Conservation (phyloP, 163 green algal genomes). For the Chlamydomonas reinhardtii region DNA sequence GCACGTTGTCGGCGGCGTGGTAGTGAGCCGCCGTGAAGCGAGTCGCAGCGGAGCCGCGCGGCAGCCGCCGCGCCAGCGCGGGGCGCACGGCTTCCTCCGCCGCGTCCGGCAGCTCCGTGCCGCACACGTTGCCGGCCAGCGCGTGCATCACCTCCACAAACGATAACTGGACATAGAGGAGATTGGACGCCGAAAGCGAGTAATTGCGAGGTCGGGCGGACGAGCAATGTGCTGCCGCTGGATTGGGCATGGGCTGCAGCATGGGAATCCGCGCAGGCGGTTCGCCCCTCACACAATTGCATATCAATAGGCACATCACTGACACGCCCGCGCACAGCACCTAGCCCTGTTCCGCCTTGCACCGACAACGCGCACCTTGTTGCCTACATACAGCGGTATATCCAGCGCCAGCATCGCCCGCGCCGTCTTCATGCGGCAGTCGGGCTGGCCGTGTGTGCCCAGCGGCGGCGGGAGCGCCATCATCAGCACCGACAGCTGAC, state of each 20-base stretch:
- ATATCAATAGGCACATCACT: too few species aligned
- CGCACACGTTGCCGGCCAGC: conserved; percentile 68
- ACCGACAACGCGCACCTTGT: conserved; percentile 51
- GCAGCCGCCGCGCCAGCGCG: conserved; percentile 62
- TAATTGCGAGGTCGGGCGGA: too few species aligned
- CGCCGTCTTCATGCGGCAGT: not conserved
- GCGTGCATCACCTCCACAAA: conserved; percentile 81
- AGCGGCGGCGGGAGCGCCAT: conserved; percentile 63
- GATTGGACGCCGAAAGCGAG: too few species aligned
- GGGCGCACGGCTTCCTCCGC: conserved; percentile 43
- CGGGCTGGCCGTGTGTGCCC: conserved; percentile 58
- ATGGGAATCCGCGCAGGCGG: not conserved
- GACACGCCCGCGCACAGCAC: too few species aligned
- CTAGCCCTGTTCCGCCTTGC: too few species aligned
- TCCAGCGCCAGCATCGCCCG: conserved; percentile 62
- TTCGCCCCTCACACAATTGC: conserved; percentile 71
- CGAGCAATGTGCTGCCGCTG: not conserved
- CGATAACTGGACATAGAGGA: too few species aligned
- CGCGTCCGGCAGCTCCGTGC: conserved; percentile 46
- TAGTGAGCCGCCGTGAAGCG: conserved; percentile 79
- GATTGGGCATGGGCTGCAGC: too few species aligned
- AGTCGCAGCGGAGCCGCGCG: conserved; percentile 18
- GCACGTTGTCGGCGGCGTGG: conserved; percentile 75
- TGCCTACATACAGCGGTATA: conserved; percentile 67
- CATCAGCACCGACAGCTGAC: conserved; percentile 65